These are phyloP conservation scores for Aureobasidium subglaciale DNA, from an alignment of 2,329 filamentous ascomycete species.

Conservation along the genomic window DNA sequence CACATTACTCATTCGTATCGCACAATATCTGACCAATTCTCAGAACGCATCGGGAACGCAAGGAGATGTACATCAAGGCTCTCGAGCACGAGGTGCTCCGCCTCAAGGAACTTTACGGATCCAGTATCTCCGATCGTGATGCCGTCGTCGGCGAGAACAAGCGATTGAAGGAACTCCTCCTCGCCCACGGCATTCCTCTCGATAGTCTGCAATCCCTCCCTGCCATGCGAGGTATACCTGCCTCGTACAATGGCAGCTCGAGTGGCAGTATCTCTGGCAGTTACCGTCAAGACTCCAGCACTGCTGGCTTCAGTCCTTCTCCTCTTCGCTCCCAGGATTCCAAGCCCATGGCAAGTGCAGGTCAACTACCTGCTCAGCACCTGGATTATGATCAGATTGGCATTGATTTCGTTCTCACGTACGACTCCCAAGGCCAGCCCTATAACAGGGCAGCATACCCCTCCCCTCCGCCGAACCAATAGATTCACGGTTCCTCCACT, in stretches of 20 bases:
- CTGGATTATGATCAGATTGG: constrained; percentile 74
- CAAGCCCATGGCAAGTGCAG: constrained; percentile 16
- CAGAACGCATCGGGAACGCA: constrained; percentile 93
- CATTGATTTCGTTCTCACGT: constrained; percentile 88
- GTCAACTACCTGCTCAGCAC: constrained; percentile 29
- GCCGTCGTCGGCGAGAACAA: constrained; percentile 71
- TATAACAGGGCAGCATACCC: constrained; percentile 41
- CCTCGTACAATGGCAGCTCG: constrained; percentile 37
- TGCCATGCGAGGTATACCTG: constrained; percentile 12
- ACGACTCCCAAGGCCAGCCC: constrained; percentile 44
- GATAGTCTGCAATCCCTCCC: constrained; percentile 29
- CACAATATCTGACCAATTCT: constrained; percentile 4
- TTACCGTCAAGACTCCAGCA: constrained; percentile 44
- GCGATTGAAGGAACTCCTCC: constrained; percentile 58
- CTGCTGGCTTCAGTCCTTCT: constrained; percentile 41
- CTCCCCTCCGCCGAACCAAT: constrained; percentile 55
- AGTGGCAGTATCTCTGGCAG: constrained; percentile 56
- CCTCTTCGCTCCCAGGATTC: constrained; percentile 23
- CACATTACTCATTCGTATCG: constrained; percentile 17
- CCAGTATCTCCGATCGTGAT: constrained; percentile 67
- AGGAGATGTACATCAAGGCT: constrained; percentile 91
- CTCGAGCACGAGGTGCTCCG: constrained; percentile 87
- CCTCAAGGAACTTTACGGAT: constrained; percentile 76
- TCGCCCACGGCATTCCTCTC: constrained; percentile 52
- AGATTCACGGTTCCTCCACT: constrained; percentile 6